Evolutionary conservation across 495 filamentous ascomycete genomes (phyloP), one percentile per base, ranked within the genome.

Genomic region (Aspergillus cristatus): DNA sequence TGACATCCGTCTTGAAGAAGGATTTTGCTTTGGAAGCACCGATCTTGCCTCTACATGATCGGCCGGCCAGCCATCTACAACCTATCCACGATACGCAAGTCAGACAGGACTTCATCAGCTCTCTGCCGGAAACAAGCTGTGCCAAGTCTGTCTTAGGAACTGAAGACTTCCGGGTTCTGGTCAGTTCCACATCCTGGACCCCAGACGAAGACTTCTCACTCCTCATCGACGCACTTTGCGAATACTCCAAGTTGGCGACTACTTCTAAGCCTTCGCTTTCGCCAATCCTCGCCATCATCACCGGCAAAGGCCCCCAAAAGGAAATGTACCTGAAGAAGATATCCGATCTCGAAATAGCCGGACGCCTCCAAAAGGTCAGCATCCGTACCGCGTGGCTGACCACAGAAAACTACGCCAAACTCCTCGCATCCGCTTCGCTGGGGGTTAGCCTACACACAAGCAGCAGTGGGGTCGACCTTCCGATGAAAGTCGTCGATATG

Each of bases 401-500:
- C 24, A 78, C 83, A 6, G 63, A 71, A 18, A 86, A 94, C 52
- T 99, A 99, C 56, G 90, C 91, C 1, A 70, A 60, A 3, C 71
- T 97, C 10, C 71, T 99, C n/a, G 86, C 79, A 18, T 81, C 80
- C 30, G 90, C 91, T 13, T 91, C 96, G 41, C 57, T 97, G 8
- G 91, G 91, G 2, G 75, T 99, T 13, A 91, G 84, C 48, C 67
- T 99, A 34, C 91, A 99, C 58, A 93, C 75, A 37, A 93, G 85
- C 45, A 89, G 82, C 47, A 94, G 86, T 31, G 91, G 91, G 2
- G 86, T 99, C 1, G 91, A 99, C 62, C 62, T 99, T 15, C 91
- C 91, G 1, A 99, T 99, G 91, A 99, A 99, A 62, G 89, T 99
- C 6, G 89, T 99, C 5, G 91, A 99, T 50, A 91, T 99, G 85